Percentiles rank a stretch among this genome's conserved stretches.
Conservation (phyloP, 805 yeast genomes). For the Lipomyces yamadae region DNA sequence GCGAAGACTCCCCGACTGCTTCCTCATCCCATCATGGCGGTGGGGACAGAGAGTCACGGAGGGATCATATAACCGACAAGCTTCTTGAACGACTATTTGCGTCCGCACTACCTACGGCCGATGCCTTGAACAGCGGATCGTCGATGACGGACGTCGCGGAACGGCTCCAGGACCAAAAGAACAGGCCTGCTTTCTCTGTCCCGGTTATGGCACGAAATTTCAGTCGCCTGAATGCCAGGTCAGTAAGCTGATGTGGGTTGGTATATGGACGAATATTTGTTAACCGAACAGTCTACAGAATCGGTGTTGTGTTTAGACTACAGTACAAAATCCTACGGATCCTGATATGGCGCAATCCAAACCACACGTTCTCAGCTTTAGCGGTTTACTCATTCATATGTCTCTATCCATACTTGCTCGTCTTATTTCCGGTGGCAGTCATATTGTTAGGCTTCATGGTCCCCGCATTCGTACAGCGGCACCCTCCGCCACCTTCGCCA, state of each 20-base stretch:
- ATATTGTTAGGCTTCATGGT: slow-evolving; percentile 63
- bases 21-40: slow-evolving; percentile 9
- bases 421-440: slow-evolving; percentile 65
- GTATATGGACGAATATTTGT: background rate
- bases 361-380: slow-evolving; percentile 65
- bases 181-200: slow-evolving; percentile 51
- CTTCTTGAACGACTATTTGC: slow-evolving; percentile 32
- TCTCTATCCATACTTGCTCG: slow-evolving; percentile 68
- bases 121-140: slow-evolving; percentile 12
- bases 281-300: slow-evolving; percentile 43
- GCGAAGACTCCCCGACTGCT: slow-evolving; percentile 16
- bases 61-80: slow-evolving; percentile 34
- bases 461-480: slow-evolving; percentile 71
- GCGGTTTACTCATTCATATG: slow-evolving; percentile 69
- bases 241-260: background rate
- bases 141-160: slow-evolving; percentile 14
- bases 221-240: slow-evolving; percentile 54
- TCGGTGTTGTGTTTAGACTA: slow-evolving; percentile 60
- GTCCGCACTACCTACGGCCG: slow-evolving; percentile 29
- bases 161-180: slow-evolving; percentile 36
- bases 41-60: slow-evolving; percentile 9
- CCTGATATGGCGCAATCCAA: slow-evolving; percentile 75
- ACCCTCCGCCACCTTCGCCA: slow-evolving; percentile 54
- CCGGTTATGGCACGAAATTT: slow-evolving; percentile 61
- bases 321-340: slow-evolving; percentile 67